Evolutionary conservation across 176 grass and related monocot species (phyloP).

Genomic region (Neostapfia colusana): DNA sequence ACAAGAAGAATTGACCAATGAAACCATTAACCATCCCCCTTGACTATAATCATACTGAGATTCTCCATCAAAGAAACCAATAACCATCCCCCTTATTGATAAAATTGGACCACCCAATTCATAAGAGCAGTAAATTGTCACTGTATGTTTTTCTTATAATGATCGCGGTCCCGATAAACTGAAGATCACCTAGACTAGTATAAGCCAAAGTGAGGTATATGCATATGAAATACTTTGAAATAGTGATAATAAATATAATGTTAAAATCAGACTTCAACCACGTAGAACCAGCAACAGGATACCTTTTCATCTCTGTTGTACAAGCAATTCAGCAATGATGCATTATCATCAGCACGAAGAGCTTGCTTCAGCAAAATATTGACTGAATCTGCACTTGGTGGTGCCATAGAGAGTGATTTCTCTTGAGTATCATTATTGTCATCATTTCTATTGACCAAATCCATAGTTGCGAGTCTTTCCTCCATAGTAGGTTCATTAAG

Average conservation of each 20-base stretch:
- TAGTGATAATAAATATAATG: too few species aligned
- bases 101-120: background rate
- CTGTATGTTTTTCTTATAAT: background rate
- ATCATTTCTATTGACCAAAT: conserved; percentile 46
- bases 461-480: conserved; percentile 70
- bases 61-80: background rate
- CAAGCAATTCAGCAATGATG: conserved; percentile 70
- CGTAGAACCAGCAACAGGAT: conserved; percentile 2
- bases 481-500: conserved; percentile 79
- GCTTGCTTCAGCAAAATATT: conserved; percentile 96
- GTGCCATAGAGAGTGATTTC: conserved; percentile 48
- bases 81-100: background rate
- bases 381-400: conserved; percentile 85
- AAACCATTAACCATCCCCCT: background rate
- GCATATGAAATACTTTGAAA: background rate
- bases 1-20: background rate
- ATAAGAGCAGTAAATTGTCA: background rate
- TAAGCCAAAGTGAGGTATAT: background rate
- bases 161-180: background rate
- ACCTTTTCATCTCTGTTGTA: conserved; percentile 85
- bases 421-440: conserved; percentile 37
- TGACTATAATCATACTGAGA: background rate
- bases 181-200: background rate
- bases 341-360: conserved; percentile 77
- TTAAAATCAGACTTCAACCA: background rate